These are phyloP conservation scores for Saccharum hybrid DNA, from an alignment of 202 grass and related monocot species.

Conservation along the genomic window DNA sequence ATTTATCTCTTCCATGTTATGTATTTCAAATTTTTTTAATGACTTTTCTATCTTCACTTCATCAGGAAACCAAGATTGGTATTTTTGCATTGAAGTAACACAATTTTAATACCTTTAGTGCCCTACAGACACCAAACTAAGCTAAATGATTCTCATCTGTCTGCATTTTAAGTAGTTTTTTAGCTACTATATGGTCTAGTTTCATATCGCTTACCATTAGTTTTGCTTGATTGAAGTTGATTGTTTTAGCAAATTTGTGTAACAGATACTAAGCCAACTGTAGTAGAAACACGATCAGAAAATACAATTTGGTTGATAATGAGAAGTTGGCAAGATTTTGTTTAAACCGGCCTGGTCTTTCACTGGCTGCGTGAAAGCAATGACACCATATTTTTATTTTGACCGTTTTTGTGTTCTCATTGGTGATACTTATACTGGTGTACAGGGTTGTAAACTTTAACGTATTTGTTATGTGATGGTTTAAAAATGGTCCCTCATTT, in stretches of 20 bases:
- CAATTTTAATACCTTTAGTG: neutral
- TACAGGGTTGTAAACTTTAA: neutral
- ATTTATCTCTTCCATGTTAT: neutral
- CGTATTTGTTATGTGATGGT: no score
- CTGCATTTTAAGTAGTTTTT: neutral
- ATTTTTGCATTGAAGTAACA: neutral
- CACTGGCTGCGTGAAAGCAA: neutral
- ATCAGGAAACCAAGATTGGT: neutral
- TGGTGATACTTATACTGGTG: conserved; percentile 2
- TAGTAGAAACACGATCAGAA: neutral
- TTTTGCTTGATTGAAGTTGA: conserved; percentile 1
- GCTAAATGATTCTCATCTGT: neutral
- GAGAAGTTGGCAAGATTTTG: neutral
- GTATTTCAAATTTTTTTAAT: neutral
- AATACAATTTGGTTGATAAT: neutral
- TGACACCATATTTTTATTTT: neutral
- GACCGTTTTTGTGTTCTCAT: neutral
- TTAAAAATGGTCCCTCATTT: no score
- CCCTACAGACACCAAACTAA: conserved; percentile 1
- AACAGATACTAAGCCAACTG: neutral
- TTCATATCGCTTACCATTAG: neutral
- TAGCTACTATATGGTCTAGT: neutral
- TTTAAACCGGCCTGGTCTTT: neutral
- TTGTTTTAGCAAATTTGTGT: neutral
- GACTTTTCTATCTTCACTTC: neutral